phyloP scores from a whole-genome alignment of 2,329 filamentous ascomycete genomes.

The Alternaria ventricosa region DNA sequence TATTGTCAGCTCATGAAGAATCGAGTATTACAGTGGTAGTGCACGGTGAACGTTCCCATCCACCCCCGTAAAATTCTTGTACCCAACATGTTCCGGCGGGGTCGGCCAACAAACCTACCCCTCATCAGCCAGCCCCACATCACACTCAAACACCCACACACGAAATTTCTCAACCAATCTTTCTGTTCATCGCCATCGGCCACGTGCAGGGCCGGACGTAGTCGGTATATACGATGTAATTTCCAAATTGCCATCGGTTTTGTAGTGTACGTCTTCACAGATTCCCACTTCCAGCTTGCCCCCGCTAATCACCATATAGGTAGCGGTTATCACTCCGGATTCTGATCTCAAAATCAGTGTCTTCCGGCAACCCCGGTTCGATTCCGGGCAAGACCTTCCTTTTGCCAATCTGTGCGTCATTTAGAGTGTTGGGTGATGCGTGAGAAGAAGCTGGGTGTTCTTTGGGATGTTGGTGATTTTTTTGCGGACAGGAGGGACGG shows the following conservation, averaged over 20 bases:
- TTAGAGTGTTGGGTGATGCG: neutral
- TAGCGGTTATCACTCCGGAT: conserved; percentile 40
- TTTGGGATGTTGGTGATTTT: neutral
- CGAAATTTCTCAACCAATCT: neutral
- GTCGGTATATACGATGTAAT: neutral
- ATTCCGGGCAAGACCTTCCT: conserved; percentile 29
- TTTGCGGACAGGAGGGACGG: neutral
- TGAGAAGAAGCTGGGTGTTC: neutral
- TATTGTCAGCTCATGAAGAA: no score
- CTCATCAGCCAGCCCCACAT: neutral
- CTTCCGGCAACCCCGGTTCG: conserved; percentile 39
- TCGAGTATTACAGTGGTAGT: neutral
- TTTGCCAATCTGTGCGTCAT: neutral
- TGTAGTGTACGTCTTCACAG: conserved; percentile 19
- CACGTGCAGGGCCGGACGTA: accelerated
- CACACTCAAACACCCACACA: neutral
- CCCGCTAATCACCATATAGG: conserved; percentile 14
- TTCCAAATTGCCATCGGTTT: conserved; percentile 8
- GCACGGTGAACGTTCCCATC: neutral
- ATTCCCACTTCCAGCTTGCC: conserved; percentile 1
- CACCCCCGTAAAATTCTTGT: neutral
- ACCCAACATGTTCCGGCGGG: neutral
- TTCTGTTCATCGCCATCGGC: neutral
- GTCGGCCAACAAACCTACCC: neutral
- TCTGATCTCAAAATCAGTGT: conserved; percentile 25